Base-by-base conservation (phyloP, 768 basidiomycete genomes). In the Favolaschia claudopus region DNA sequence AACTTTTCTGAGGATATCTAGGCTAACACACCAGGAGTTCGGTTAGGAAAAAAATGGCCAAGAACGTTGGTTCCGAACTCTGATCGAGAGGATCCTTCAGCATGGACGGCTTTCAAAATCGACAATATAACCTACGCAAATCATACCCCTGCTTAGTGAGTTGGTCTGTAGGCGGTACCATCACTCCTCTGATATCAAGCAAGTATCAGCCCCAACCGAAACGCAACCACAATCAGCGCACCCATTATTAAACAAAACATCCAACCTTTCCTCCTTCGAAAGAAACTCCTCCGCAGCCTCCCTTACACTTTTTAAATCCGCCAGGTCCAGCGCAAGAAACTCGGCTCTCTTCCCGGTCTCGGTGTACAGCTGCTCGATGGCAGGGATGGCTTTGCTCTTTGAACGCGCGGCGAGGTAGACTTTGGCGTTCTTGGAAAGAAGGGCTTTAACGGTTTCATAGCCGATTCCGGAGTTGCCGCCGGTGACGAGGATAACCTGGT, bases 291-390 rank as follows among this genome's bases (percentile, higher is more conserved):
- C 65, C 1, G 79, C 83, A 0, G 79, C 72, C 13, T 46, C 58
- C 44, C 74, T 74, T 20, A 85, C 71, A 4, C 71, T 67, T 8
- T 61, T 54, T 5, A 85, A 65, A 63, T 74, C 74, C 5, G 69
- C 65, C 5, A 85, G 72, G 44, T 85, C 82, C 6, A 84, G 77
- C 55, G 77, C 65, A 1, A 85, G 67, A 55, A 78, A 62, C 69
- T 31, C n/a, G 1, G 57, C 57, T 5, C 31, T 27, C 25, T 52
- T 51, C 15, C 29, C 28, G 7, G 50, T 59, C n/a, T 48, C 58
- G 1, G 52, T 39, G 55, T 73, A 69, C 14, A 79, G 62, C 32
- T 69, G 36, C 36, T 20, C 58, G 28, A 74, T 58, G 19, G 73
- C 70, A 10, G 58, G 67, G n/a, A 67, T 64, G 13, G 62, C 50